These are phyloP conservation scores for Nigrograna mackinnonii DNA, from an alignment of 2,329 filamentous ascomycete species.

Conservation along the genomic window DNA sequence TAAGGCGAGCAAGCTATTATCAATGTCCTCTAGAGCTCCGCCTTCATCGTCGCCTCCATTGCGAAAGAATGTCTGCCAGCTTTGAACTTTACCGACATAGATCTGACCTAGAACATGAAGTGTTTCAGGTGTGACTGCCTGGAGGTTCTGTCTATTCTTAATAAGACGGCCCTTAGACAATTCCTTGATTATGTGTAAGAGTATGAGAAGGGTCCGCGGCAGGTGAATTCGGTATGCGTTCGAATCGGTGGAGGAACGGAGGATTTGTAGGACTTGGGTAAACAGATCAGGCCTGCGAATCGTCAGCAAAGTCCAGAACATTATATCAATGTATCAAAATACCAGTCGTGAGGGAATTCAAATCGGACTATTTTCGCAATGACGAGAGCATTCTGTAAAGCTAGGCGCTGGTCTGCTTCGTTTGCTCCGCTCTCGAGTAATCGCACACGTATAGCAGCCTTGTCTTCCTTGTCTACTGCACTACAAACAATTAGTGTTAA, in stretches of 20 bases:
- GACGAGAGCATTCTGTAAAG: constrained; percentile 85
- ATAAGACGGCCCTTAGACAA: constrained; percentile 78
- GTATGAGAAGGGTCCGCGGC: constrained; percentile 71
- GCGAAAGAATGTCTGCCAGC: constrained; percentile 68
- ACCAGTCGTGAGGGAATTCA: constrained; percentile 89
- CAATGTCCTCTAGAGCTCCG: constrained; percentile 65
- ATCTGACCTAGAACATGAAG: constrained; percentile 78
- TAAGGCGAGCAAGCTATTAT: constrained; percentile 76
- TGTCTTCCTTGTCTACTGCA: constrained; percentile 70
- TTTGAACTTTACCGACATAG: constrained; percentile 72
- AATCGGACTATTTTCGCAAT: constrained; percentile 85
- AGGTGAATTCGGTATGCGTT: constrained; percentile 68
- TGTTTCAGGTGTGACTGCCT: constrained; percentile 79
- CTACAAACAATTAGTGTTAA: too few relatives aligned
- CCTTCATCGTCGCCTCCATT: constrained; percentile 62
- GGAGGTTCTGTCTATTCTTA: constrained; percentile 74
- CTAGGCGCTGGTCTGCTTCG: constrained; percentile 75
- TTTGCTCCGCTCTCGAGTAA: constrained; percentile 76
- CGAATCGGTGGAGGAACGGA: constrained; percentile 59
- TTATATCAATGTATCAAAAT: too few relatives aligned
- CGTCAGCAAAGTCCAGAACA: constrained; percentile 16
- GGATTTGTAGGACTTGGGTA: constrained; percentile 51
- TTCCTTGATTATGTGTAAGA: constrained; percentile 90
- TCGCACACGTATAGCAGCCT: constrained; percentile 72
- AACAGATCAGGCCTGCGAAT: constrained; percentile 41